A percentile compares a stretch with the other conserved stretches of the same genome.
Evolutionary conservation across 768 basidiomycete genomes (phyloP).

Genomic region (Boletus insuetus): DNA sequence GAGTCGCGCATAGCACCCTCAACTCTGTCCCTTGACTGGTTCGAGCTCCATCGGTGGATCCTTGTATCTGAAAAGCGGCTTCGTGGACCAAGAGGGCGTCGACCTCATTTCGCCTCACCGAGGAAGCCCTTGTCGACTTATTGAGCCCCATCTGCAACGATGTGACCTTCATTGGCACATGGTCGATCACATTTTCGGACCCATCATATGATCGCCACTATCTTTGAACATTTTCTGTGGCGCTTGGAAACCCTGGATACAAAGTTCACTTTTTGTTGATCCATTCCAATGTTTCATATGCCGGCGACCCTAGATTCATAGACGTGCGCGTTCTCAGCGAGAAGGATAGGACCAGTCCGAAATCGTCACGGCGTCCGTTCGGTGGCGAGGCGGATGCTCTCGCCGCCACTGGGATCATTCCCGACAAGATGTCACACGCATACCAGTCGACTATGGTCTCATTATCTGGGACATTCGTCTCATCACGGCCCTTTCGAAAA

Average conservation of each 20-base stretch:
- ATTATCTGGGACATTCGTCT: conserved; percentile 31
- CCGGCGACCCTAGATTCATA: conserved; percentile 23
- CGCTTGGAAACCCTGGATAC: conserved; percentile 19
- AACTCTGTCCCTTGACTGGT: conserved; percentile 17
- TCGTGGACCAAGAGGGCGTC: conserved; percentile 18
- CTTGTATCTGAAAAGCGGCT: conserved; percentile 23
- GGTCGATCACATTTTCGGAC: conserved; percentile 17
- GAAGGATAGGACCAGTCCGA: conserved; percentile 30
- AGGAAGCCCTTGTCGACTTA: conserved; percentile 19
- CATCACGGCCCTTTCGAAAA: conserved; percentile 24
- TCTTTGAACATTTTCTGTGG: conserved; percentile 26
- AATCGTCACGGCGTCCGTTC: conserved; percentile 24
- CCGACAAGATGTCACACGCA: conserved; percentile 23
- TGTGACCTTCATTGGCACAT: conserved; percentile 11
- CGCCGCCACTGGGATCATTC: conserved; percentile 23
- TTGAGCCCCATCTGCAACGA: conserved; percentile 18
- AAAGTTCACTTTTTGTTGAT: conserved; percentile 13
- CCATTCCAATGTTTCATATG: conserved; percentile 2
- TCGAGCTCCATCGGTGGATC: conserved; percentile 22
- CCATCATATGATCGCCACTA: conserved; percentile 6
- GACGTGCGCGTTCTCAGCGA: conserved; percentile 24
- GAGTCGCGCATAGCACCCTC: background rate
- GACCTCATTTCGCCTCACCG: conserved; percentile 22
- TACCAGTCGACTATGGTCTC: conserved; percentile 23
- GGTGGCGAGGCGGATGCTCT: conserved; percentile 13